phyloP scores from a whole-genome alignment of 164 flowering plant species.

The Vitis rupestris region DNA sequence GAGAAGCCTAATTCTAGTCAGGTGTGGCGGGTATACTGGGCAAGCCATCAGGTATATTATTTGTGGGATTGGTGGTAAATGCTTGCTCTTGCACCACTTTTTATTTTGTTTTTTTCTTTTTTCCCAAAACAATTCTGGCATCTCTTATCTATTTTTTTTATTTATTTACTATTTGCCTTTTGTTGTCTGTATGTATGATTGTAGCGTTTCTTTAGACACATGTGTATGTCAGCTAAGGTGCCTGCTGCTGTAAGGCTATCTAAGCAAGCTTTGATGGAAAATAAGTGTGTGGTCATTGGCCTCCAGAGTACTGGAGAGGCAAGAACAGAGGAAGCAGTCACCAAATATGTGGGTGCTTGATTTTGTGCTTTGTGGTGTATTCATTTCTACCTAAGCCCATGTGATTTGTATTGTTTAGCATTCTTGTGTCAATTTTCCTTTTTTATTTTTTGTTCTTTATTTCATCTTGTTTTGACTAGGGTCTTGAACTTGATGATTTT shows the following conservation, averaged over 20 bases:
- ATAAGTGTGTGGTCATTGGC: constrained; percentile 95
- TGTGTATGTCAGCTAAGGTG: constrained; percentile 99
- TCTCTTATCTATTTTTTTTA: not conserved
- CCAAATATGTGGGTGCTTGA: constrained; percentile 74
- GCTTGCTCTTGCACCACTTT: not conserved
- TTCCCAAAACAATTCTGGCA: not conserved
- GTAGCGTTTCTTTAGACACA: constrained; percentile 96
- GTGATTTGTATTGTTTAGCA: not conserved
- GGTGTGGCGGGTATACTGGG: constrained; percentile 94
- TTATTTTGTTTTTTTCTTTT: not conserved
- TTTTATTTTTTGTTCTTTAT: not conserved
- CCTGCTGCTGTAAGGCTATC: constrained; percentile 84
- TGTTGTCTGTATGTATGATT: constrained; percentile 14
- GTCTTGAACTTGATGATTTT: constrained; percentile 94
- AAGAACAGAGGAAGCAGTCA: constrained; percentile 94
- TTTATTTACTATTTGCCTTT: constrained; percentile 2
- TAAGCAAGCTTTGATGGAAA: constrained; percentile 67
- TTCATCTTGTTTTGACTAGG: constrained; percentile 38
- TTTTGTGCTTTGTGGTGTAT: constrained; percentile 1
- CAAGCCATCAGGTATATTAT: constrained; percentile 83
- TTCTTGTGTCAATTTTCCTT: not conserved
- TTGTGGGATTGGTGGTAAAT: not conserved
- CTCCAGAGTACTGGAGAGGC: constrained; percentile 99
- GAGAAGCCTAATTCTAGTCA: constrained; percentile 79
- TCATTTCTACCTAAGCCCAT: not conserved